Conservation (phyloP, 1,139 yeast species). For the Pichia sp. region DNA sequence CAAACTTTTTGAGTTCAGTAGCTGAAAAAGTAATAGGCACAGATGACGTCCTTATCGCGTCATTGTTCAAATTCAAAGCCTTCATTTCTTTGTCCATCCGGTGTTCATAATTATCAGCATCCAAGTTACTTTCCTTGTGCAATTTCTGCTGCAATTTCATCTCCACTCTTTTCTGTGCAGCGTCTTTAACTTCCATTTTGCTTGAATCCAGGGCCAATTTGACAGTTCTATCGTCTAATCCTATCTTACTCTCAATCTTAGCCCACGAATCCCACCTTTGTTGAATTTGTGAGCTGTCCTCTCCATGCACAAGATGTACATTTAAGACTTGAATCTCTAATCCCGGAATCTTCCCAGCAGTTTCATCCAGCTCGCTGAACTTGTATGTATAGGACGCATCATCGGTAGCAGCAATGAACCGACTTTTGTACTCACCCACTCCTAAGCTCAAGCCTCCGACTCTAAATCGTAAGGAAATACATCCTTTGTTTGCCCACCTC, state of each 20-base stretch:
- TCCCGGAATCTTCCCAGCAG: conserved; percentile 34
- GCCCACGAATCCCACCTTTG: conserved; percentile 40
- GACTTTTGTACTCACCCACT: neutral
- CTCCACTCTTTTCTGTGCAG: conserved; percentile 10
- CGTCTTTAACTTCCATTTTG: conserved; percentile 1
- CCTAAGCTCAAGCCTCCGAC: conserved; percentile 26
- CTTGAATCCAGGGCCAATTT: conserved; percentile 9
- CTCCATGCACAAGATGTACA: conserved; percentile 71
- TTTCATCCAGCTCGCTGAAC: conserved; percentile 25
- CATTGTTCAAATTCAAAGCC: conserved; percentile 2
- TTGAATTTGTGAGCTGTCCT: conserved; percentile 45
- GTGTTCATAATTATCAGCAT: neutral
- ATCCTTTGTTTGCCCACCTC: conserved; percentile 61
- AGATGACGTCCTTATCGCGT: conserved; percentile 7
- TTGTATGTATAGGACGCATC: neutral
- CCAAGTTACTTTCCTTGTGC: neutral
- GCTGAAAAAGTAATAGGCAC: conserved; percentile 19
- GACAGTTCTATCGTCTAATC: conserved; percentile 38
- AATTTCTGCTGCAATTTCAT: conserved; percentile 7
- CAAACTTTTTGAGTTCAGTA: conserved; percentile 40
- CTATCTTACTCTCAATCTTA: conserved; percentile 48
- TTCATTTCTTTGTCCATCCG: conserved; percentile 5
- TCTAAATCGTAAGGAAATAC: conserved; percentile 39
- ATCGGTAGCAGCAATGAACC: neutral
- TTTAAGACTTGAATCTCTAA: conserved; percentile 38